phyloP scores from a whole-genome alignment of 139 green algal genomes.

The Tetradesmus lagerheimii region DNA sequence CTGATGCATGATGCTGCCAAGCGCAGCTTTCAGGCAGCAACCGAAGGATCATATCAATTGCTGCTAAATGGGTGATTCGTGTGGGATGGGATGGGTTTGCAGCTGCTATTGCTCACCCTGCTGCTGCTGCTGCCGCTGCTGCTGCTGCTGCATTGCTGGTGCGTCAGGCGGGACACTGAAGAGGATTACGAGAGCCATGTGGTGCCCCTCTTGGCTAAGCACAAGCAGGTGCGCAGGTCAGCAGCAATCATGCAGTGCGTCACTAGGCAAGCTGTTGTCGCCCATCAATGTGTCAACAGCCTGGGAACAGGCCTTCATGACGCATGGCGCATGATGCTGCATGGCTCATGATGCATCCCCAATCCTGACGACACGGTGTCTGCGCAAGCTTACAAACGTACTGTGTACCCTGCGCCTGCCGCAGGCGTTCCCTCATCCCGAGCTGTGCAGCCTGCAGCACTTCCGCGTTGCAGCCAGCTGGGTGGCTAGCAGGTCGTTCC shows the following conservation, averaged over 20 bases:
- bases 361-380: too few species aligned
- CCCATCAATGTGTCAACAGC: not conserved
- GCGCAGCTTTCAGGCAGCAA: too few species aligned
- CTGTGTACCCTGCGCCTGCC: not conserved
- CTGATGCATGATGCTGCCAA: too few species aligned
- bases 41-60: too few species aligned
- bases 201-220: conserved; percentile 55
- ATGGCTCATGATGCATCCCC: too few species aligned
- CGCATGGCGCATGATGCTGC: too few species aligned
- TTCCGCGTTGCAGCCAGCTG: conserved; percentile 76
- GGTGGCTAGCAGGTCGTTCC: conserved; percentile 85
- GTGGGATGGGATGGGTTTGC: too few species aligned
- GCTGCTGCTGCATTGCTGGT: not conserved
- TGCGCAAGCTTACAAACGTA: too few species aligned
- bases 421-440: conserved; percentile 39
- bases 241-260: not conserved
- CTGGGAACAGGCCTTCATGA: too few species aligned
- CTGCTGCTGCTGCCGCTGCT: conserved; percentile 14
- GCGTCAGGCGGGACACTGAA: conserved; percentile 50
- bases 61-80: too few species aligned
- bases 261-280: too few species aligned
- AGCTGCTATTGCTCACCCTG: too few species aligned
- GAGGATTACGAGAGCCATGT: conserved; percentile 73
- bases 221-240: conserved; percentile 44
- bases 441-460: conserved; percentile 37